phyloP scores from a whole-genome alignment of 148 eudicot genomes.

The Vaccinium macrocarpon region DNA sequence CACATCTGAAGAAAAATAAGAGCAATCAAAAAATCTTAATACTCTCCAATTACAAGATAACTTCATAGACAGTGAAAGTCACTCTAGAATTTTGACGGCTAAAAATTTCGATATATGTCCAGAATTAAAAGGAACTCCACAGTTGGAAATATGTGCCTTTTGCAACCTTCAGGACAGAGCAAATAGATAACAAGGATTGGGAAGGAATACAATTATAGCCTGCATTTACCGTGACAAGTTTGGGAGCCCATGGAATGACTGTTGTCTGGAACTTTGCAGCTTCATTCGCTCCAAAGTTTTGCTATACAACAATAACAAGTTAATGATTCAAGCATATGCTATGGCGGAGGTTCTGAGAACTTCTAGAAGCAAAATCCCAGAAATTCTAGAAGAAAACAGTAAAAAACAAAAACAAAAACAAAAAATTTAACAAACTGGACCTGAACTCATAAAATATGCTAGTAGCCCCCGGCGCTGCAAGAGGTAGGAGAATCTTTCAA shows the following conservation, averaged over 20 bases:
- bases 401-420: not conserved
- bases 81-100: not conserved
- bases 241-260: slow-evolving; percentile 51
- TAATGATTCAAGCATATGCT: not conserved
- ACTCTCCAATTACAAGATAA: not conserved
- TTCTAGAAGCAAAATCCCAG: not conserved
- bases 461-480: too few species aligned
- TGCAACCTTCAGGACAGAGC: slow-evolving; percentile 45
- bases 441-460: not conserved
- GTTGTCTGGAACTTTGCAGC: slow-evolving; percentile 66
- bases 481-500: too few species aligned
- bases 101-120: not conserved
- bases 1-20: not conserved
- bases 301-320: slow-evolving; percentile 33
- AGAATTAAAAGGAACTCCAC: not conserved
- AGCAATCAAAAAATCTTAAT: not conserved
- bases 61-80: not conserved
- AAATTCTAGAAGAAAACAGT: not conserved
- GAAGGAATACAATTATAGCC: slow-evolving; percentile 70
- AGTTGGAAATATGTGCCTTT: slow-evolving; percentile 42
- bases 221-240: slow-evolving; percentile 56
- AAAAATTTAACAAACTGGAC: not conserved
- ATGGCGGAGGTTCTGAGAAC: not conserved
- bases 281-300: slow-evolving; percentile 73
- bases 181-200: slow-evolving; percentile 51